Evolutionary conservation across 805 yeast species (phyloP).

Genomic region (Saccharomyces eubayanus): DNA sequence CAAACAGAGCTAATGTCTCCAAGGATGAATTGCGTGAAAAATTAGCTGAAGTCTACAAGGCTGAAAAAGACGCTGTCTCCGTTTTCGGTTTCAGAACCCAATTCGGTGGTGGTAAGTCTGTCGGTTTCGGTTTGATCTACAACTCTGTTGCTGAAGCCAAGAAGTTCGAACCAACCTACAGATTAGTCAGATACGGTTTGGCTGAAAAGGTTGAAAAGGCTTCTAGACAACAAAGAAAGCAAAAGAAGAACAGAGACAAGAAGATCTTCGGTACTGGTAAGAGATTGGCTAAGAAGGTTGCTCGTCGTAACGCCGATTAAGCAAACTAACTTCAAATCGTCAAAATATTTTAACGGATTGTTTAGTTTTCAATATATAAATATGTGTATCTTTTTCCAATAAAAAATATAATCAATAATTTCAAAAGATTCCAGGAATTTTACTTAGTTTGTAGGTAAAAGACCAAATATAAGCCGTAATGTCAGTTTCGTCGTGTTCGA

Average conservation of each 20-base stretch:
- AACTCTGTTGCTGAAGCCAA: constrained; percentile 95
- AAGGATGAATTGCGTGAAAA: constrained; percentile 98
- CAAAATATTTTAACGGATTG: not conserved
- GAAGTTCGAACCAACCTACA: constrained; percentile 98
- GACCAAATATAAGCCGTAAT: too few relatives aligned
- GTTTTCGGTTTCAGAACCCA: constrained; percentile 99
- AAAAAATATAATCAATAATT: not conserved
- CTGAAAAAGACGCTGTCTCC: constrained; percentile 88
- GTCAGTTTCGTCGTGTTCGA: too few relatives aligned
- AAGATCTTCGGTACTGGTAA: constrained; percentile 98
- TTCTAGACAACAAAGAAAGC: constrained; percentile 99
- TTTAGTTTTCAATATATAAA: not conserved
- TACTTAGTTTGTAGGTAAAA: too few relatives aligned
- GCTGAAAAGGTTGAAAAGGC: constrained; percentile 94
- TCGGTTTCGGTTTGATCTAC: constrained; percentile 99
- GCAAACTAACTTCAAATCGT: constrained; percentile 3
- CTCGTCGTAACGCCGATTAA: constrained; percentile 84
- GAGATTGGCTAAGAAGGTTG: constrained; percentile 86
- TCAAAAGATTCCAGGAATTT: not conserved
- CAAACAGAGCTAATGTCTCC: constrained; percentile 98
- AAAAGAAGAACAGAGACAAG: constrained; percentile 99
- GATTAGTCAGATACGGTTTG: constrained; percentile 97
- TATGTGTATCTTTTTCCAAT: not conserved
- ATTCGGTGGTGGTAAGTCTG: constrained; percentile 99
- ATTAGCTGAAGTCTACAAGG: constrained; percentile 80